phyloP scores from a whole-genome alignment of 768 basidiomycete genomes.

The Tylopilus felleus region DNA sequence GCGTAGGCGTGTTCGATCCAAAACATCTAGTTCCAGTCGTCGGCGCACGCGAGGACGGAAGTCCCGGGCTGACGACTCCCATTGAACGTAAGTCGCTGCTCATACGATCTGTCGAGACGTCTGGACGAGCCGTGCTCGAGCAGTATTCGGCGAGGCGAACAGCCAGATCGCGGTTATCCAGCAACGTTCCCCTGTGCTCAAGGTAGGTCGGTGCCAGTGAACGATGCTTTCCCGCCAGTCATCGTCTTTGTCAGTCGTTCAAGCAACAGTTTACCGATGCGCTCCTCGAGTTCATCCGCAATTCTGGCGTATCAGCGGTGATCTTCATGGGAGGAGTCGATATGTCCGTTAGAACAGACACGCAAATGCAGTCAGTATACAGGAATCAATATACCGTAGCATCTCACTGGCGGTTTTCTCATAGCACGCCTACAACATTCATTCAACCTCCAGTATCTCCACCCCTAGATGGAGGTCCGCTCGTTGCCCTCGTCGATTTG shows the following conservation, averaged over 20 bases:
- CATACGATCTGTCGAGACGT: background rate
- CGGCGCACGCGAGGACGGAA: constrained; percentile 63
- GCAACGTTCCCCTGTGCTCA: constrained; percentile 76
- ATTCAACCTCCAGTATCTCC: constrained; percentile 45
- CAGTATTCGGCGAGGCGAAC: constrained; percentile 63
- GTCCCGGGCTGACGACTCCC: constrained; percentile 64
- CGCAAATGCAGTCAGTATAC: constrained; percentile 67
- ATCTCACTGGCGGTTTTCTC: constrained; percentile 1
- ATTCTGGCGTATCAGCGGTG: constrained; percentile 46
- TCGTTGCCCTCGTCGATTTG: constrained; percentile 42
- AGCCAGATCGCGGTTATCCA: constrained; percentile 61
- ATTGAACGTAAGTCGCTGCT: constrained; percentile 59
- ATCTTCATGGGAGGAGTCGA: constrained; percentile 77
- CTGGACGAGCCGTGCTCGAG: background rate
- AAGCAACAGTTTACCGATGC: constrained; percentile 65
- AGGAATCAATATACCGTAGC: background rate
- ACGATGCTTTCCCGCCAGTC: background rate
- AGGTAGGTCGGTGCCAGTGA: constrained; percentile 41
- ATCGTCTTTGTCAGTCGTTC: constrained; percentile 42
- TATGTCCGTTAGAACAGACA: constrained; percentile 66
- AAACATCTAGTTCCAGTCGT: constrained; percentile 65
- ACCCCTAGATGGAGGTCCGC: constrained; percentile 41
- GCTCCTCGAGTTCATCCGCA: constrained; percentile 54
- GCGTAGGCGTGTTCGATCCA: constrained; percentile 63
- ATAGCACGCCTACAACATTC: constrained; percentile 65